phyloP scores from a whole-genome alignment of 1,284 basidiomycete genomes.

The Hypsizygus ulmarius region DNA sequence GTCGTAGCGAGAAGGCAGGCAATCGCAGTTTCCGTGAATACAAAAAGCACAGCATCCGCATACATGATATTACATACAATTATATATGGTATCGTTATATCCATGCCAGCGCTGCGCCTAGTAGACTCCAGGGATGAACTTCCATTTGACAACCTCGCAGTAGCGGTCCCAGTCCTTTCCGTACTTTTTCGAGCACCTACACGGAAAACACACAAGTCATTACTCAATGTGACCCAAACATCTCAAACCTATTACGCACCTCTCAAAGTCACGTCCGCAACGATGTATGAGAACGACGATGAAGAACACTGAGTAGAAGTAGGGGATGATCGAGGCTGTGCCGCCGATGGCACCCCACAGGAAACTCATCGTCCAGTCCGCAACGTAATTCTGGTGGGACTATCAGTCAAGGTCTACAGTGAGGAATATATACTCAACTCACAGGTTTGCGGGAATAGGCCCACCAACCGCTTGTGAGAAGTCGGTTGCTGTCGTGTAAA shows the following conservation, averaged over 20 bases:
- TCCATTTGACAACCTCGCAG: slow-evolving; percentile 82
- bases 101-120: slow-evolving; percentile 14
- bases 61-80: not conserved
- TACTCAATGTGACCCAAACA: not conserved
- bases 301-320: slow-evolving; percentile 96
- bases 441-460: slow-evolving; percentile 86
- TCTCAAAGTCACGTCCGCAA: slow-evolving; percentile 88
- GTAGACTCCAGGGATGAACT: slow-evolving; percentile 82
- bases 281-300: slow-evolving; percentile 86
- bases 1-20: no score
- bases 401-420: not conserved
- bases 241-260: slow-evolving; percentile 41
- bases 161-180: slow-evolving; percentile 94
- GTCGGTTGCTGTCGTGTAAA: slow-evolving; percentile 59
- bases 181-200: slow-evolving; percentile 86
- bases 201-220: slow-evolving; percentile 1
- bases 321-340: slow-evolving; percentile 82
- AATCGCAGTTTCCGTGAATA: no score
- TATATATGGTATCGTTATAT: not conserved
- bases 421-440: slow-evolving; percentile 25
- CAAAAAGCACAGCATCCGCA: not conserved
- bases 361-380: slow-evolving; percentile 86
- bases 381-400: slow-evolving; percentile 70
- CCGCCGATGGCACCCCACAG: slow-evolving; percentile 92
- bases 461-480: slow-evolving; percentile 89